A percentile compares a stretch with the other conserved stretches of the same genome.
Conservation (phyloP, 148 eudicot genomes). For the Heliosperma pusillum region DNA sequence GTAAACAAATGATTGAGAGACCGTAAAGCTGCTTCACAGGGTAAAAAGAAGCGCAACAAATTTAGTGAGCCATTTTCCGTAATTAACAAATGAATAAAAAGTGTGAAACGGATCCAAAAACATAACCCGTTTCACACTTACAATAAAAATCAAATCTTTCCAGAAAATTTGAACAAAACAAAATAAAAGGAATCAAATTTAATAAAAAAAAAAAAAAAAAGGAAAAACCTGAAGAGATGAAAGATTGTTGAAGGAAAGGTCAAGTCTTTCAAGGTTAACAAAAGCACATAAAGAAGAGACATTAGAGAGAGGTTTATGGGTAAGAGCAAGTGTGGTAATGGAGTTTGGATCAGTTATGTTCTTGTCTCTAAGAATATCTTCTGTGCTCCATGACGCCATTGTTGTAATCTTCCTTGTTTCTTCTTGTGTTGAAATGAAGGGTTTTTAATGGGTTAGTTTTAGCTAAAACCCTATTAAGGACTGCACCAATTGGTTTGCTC, state of each 20-base stretch:
- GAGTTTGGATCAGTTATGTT: slow-evolving; percentile 43
- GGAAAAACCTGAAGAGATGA: slow-evolving; percentile 57
- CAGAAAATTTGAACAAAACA: neutral
- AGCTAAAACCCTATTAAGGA: neutral
- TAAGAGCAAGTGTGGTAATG: slow-evolving; percentile 52
- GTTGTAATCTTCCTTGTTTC: neutral
- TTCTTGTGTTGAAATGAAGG: neutral
- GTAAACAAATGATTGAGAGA: too few relatives aligned
- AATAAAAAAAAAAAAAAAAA: neutral
- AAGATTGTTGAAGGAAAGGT: slow-evolving; percentile 50
- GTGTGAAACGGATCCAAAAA: too few relatives aligned
- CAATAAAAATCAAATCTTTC: too few relatives aligned
- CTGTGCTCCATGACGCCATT: slow-evolving; percentile 49
- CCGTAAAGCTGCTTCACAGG: too few relatives aligned
- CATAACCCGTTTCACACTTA: too few relatives aligned
- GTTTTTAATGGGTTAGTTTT: too few relatives aligned
- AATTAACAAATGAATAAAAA: too few relatives aligned
- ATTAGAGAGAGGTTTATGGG: slow-evolving; percentile 72
- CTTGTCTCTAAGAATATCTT: slow-evolving; percentile 54
- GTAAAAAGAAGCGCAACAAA: too few relatives aligned
- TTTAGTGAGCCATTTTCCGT: too few relatives aligned
- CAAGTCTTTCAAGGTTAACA: neutral
- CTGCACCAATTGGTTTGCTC: neutral
- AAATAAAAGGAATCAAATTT: neutral
- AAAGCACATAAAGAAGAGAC: slow-evolving; percentile 28